phyloP scores from a whole-genome alignment of 2,329 filamentous ascomycete genomes.

The Sporothrix brasiliensis region DNA sequence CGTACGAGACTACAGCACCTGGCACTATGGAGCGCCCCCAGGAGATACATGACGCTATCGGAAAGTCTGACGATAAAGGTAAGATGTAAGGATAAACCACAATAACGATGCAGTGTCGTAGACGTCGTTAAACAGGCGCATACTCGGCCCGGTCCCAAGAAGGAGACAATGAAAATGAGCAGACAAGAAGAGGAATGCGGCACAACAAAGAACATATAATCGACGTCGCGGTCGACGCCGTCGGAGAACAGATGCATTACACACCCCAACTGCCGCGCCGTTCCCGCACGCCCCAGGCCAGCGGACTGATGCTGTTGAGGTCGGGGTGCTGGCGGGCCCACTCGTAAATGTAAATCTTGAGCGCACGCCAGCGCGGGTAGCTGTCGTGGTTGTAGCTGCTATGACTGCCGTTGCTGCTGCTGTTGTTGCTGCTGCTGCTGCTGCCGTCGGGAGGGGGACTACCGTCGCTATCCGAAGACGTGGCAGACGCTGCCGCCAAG shows the following conservation, averaged over 20 bases:
- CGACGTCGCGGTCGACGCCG: no score
- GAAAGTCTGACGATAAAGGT: no score
- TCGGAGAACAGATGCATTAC: slow-evolving; percentile 40
- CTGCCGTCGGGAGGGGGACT: background rate
- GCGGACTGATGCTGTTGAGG: slow-evolving; percentile 62
- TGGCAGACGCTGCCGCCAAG: slow-evolving; percentile 23
- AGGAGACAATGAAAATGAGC: background rate
- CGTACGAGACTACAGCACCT: no score
- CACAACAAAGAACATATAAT: no score
- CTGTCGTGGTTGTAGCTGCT: slow-evolving; percentile 53
- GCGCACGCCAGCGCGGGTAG: slow-evolving; percentile 75
- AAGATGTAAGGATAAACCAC: background rate
- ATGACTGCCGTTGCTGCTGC: background rate
- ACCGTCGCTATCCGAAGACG: no score
- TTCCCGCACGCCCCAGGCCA: slow-evolving; percentile 69
- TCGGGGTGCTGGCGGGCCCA: slow-evolving; percentile 88
- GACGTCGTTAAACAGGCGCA: background rate
- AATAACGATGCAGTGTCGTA: slow-evolving; percentile 18
- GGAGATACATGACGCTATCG: no score
- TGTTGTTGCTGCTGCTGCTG: slow-evolving; percentile 15
- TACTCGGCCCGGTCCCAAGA: background rate
- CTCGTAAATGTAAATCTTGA: slow-evolving; percentile 80
- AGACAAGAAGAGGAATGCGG: background rate
- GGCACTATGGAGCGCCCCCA: no score
- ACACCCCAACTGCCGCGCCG: slow-evolving; percentile 74